These are phyloP conservation scores for Crithidia bombi DNA, from an alignment of 208 protist species.

Conservation along the genomic window DNA sequence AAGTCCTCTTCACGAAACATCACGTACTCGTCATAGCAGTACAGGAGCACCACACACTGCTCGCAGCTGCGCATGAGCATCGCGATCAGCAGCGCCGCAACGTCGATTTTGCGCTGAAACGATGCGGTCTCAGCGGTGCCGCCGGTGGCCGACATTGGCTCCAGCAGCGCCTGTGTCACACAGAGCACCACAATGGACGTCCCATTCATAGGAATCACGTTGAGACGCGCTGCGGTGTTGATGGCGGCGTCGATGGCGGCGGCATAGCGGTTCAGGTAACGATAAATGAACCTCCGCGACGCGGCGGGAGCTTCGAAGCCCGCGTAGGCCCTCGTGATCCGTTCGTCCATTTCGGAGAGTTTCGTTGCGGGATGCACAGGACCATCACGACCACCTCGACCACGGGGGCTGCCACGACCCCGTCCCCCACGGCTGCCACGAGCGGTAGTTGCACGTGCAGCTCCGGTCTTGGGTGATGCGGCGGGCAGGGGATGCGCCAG, in stretches of 20 bases:
- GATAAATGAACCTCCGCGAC: not conserved
- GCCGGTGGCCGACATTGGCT: conserved; percentile 31
- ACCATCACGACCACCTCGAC: conserved; percentile 46
- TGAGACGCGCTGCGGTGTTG: conserved; percentile 76
- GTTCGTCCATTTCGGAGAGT: conserved; percentile 36
- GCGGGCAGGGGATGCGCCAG: not conserved
- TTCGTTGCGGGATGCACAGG: conserved; percentile 75
- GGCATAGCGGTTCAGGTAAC: conserved; percentile 22
- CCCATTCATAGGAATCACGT: conserved; percentile 91
- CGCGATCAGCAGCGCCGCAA: conserved; percentile 80
- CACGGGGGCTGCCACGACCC: conserved; percentile 11
- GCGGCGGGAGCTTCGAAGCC: conserved; percentile 25
- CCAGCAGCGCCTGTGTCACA: conserved; percentile 36
- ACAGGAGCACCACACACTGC: conserved; percentile 66
- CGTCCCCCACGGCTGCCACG: conserved; percentile 3
- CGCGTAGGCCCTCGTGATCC: conserved; percentile 1
- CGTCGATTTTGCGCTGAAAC: conserved; percentile 67
- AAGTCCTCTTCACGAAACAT: conserved; percentile 23
- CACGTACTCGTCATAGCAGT: conserved; percentile 39
- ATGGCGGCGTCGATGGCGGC: conserved; percentile 80
- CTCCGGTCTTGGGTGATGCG: too few relatives aligned
- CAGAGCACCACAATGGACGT: conserved; percentile 85
- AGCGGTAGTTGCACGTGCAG: too few relatives aligned
- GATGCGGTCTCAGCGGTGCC: conserved; percentile 32
- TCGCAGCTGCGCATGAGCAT: conserved; percentile 92